Evolutionary conservation across 75 land plant species (phyloP), one percentile per base, ranked within the genome.

Genomic region (Selaginella moellendorffii): DNA sequence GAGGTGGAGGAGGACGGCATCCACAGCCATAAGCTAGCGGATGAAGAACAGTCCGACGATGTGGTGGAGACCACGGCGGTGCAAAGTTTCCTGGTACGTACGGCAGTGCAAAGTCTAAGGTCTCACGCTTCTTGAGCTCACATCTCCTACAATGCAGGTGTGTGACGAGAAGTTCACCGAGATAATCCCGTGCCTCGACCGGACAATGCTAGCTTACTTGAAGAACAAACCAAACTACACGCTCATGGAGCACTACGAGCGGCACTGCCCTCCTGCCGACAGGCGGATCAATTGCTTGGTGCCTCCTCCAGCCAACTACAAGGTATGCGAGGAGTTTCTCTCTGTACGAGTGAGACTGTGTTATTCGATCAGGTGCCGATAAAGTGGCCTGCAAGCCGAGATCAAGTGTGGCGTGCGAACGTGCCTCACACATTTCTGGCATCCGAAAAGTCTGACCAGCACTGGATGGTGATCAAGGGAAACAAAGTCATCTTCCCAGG

Each of bases 241-340:
- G 17, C 36, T 85, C 42, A 90, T 90, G 97, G 95, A 90, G 79
- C 97, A 90, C 60, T 90, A 90, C 65, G 97, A 90, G 72, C 83
- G 97, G 31, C 97, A 90, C 72, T 90, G 97, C 61, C 97, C 97
- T 1, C 85, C 93, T 18, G 73, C 68, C 8, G 72, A 81, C 25
- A 82, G 92, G 5, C 81, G 92, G 1, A 78, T 78, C 59, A 84
- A 90, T 64, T 90, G 97, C 64, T 66, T 87, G 28, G 80, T 90
- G 29, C 97, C 97, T n/a, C 97, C 97, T 9, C 97, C 97, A 1
- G 61, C 65, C 52, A 84, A 87, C 29, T 90, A 90, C 79, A 82
- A 81, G 80, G 97, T 85, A n/a, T 30, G 76, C 63, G 24, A 64
- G 2, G 19, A 27, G 1, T 25, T 21, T 65, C 27, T 67, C 10